Base-by-base conservation (phyloP, 1,139 yeast genomes). In the Hansenula lynferdii region DNA sequence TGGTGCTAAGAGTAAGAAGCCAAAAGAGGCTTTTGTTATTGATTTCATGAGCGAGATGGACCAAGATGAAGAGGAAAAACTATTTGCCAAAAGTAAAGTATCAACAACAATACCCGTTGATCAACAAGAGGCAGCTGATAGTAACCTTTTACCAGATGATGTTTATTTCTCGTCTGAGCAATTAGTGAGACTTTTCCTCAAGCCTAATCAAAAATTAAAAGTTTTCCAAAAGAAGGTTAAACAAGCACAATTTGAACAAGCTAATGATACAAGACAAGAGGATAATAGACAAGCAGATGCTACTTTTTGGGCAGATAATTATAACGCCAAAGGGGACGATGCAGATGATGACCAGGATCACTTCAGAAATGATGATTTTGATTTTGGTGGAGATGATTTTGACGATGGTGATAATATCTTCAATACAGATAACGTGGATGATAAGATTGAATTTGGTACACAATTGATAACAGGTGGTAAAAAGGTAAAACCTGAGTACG, bases 261-360 rank as follows among this genome's bases (percentile, higher is more conserved):
- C 38, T 2, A 39, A 35, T 40, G 47, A 45, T 11, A 45, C 45
- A 5, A 31, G 20, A 17, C n/a, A 22, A 23, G 44, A 48, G 9
- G 57, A 47, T 1, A 51, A 38, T 7, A 47, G 47, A 23, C 50
- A 48, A 24, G 78, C 84, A 0, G 92, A 85, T 54, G 86, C 83
- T 48, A 72, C 76, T 36, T 85, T 72, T 56, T 86, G 90, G 82
- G 94, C 95, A 0, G 72, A 75, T 19, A 75, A 77, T 49, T 80
- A 81, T 53, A 67, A 66, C 31, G 63, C 45, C 24, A 59, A 43
- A n/a, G 41, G 43, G 12, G 53, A 48, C 5, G 56, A 49, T 12
- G 57, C 49, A 6, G 50, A 46, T n/a, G 50, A 45, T 39, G 58
- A 58, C 16, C 50, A 54, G 31, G 61, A 50, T 8, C 61, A 50